Evolutionary conservation across 257 asterid genomes (phyloP), one percentile per base, ranked within the genome.

Genomic region (Vinca minor): DNA sequence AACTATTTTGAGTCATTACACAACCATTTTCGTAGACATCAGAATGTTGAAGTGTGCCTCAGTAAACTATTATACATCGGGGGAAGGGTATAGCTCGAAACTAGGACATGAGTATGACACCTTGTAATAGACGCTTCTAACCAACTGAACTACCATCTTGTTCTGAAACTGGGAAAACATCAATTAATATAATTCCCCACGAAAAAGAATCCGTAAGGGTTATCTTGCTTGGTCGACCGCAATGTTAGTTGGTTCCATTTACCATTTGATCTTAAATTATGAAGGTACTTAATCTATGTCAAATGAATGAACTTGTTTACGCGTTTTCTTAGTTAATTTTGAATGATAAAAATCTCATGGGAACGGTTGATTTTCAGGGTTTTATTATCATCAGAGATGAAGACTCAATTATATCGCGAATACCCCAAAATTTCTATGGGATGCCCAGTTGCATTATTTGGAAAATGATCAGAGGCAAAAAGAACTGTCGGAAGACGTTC

Each of bases 381-480:
- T 76, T 75, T 52, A 55, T 85, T 34, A 77, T 92, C 44, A 79
- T 93, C 31, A 77, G 98, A 79, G 97, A 95, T 31, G 94, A 93
- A 71, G 88, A 84, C 62, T 45, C 74, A 53, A 63, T 79, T n/a
- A 80, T 82, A 26, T 71, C 85, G 10, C 75, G 74, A 70, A 71
- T 93, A 39, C 94, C 1, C 84, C 86, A 0, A 84, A 84, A 81
- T 89, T 81, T 68, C 89, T 89, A 45, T 93, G 98, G 98, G 94
- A 93, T 18, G 71, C 83, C 20, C 75, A 78, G 70, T 42, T 84
- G 69, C 87, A 89, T 47, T 72, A 67, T 53, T 78, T 93, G 48
- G 97, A 93, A 76, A 81, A 87, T 35, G 85, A 79, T 49, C 71
- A 64, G 61, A 84, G 71, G 74, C 74, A 79, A 79, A 52, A 60